Base-by-base conservation (phyloP, 805 yeast genomes). In the Ogataea thermomethanolica region DNA sequence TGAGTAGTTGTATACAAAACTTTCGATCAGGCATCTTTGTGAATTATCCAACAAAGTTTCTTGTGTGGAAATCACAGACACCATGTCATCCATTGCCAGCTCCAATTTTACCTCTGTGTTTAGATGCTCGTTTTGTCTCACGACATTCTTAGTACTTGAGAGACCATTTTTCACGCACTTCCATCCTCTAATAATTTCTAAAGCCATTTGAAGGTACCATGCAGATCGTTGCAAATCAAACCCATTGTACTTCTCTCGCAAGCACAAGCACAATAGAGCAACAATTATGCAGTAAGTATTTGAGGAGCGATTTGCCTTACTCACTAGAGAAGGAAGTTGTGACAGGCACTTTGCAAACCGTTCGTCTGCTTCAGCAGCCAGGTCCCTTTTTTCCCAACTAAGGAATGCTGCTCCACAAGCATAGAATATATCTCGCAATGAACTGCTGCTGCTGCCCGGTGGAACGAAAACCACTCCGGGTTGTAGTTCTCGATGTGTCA, bases 1-100 rank as follows among this genome's bases (percentile, higher is more conserved):
- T 3, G 69, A 56, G 47, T 64, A 71, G 50, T 70, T 70, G 56
- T 66, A 71, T 1, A 67, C 45, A 42, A 69, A 70, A 32, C 73
- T 69, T 35, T 71, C 76, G 24, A 66, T 44, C 29, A 68, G 58
- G 53, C 66, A 64, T 36, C 67, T 53, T 40, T 64, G 66, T 2
- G 45, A 38, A 4, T 46, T 38, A 3, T 43, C 36, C 23, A 49
- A 31, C 9, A 23, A 23, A n/a, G 24, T n/a, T 6, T 33, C 21
- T 14, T 23, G 20, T 10, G 17, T 22, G 4, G 23, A 15, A 12
- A 30, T 25, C 15, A 40, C 35, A 4, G 22, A 35, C 2, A 31
- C 27, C 4, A 40, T 33, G 22, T 41, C 40, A n/a, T 30, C 44
- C 9, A 41, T 29, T n/a, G 29, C 30, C 11, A 33, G 30, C 9